Conservation (phyloP, 176 grass and related monocot genomes). For the Carex kokanica region DNA sequence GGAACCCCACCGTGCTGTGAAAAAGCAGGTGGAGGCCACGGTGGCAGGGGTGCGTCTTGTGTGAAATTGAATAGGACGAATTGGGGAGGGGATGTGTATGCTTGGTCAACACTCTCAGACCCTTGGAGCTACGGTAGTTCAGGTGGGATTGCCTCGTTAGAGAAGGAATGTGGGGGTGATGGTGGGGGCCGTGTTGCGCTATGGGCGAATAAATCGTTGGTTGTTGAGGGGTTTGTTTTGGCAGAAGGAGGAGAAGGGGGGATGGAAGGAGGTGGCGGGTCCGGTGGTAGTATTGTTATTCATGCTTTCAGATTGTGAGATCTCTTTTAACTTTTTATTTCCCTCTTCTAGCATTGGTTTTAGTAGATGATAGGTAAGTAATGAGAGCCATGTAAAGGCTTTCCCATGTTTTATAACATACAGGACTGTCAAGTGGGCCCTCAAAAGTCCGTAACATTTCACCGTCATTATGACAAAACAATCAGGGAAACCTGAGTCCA, state of each 20-base stretch:
- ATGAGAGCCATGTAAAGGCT: background rate
- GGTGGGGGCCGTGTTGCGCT: slow-evolving; percentile 75
- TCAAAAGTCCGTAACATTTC: background rate
- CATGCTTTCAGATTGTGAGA: slow-evolving; percentile 91
- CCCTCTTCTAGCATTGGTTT: background rate
- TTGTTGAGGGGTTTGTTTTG: slow-evolving; percentile 54
- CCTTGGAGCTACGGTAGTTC: slow-evolving; percentile 94
- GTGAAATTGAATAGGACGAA: slow-evolving; percentile 65
- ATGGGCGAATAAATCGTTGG: slow-evolving; percentile 38
- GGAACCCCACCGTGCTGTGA: slow-evolving; percentile 74
- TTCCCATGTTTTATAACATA: background rate
- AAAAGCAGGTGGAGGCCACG: slow-evolving; percentile 76
- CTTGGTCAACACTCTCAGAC: slow-evolving; percentile 49
- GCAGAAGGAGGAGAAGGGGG: slow-evolving; percentile 85
- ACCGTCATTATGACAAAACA: background rate
- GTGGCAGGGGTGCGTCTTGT: slow-evolving; percentile 79
- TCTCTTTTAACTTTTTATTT: background rate
- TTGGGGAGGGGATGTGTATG: slow-evolving; percentile 94
- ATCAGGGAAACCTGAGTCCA: too few species aligned
- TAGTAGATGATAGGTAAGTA: background rate
- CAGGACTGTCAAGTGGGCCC: background rate
- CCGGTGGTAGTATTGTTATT: slow-evolving; percentile 92
- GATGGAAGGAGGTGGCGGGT: slow-evolving; percentile 63
- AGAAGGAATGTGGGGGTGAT: slow-evolving; percentile 46
- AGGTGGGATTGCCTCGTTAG: slow-evolving; percentile 48